A percentile compares a stretch with the other conserved stretches of the same genome.
Conservation (phyloP, 495 filamentous ascomycete species). For the Xanthoparmelia taractica region DNA sequence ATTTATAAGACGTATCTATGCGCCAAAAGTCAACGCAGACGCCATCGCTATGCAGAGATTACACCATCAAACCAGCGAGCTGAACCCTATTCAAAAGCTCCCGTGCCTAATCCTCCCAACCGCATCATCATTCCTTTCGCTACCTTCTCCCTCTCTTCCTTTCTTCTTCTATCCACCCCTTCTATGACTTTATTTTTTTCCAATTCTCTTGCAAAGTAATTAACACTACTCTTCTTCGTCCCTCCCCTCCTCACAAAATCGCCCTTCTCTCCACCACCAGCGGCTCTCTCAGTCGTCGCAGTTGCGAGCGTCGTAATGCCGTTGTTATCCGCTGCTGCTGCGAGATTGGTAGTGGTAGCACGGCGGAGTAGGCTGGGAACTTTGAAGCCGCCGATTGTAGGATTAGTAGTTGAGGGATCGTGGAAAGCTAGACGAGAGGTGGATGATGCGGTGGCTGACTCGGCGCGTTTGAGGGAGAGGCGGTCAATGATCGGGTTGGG, state of each 20-base stretch:
- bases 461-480: slow-evolving; percentile 63
- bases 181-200: slow-evolving; percentile 52
- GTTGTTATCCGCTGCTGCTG: slow-evolving; percentile 34
- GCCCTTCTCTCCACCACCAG: slow-evolving; percentile 34
- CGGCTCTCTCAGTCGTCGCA: slow-evolving; percentile 35
- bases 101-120: slow-evolving; percentile 14
- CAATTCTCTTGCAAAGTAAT: slow-evolving; percentile 72
- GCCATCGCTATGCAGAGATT: background rate
- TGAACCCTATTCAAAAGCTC: slow-evolving; percentile 16
- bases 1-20: background rate
- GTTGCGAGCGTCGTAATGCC: slow-evolving; percentile 31
- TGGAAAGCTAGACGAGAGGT: slow-evolving; percentile 53
- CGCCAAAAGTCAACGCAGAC: background rate
- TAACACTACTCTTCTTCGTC: slow-evolving; percentile 69
- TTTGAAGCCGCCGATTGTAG: slow-evolving; percentile 49
- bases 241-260: slow-evolving; percentile 41
- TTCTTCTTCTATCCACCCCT: slow-evolving; percentile 53
- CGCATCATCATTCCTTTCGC: slow-evolving; percentile 43
- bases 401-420: slow-evolving; percentile 31
- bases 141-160: slow-evolving; percentile 56
- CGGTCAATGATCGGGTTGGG: slow-evolving; percentile 63
- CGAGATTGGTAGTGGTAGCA: slow-evolving; percentile 57
- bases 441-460: slow-evolving; percentile 47
- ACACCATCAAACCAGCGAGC: background rate
- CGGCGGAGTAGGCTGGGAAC: slow-evolving; percentile 73